These are phyloP conservation scores for Penicillium steckii DNA, from an alignment of 495 filamentous ascomycete genomes.

Conservation along the genomic window DNA sequence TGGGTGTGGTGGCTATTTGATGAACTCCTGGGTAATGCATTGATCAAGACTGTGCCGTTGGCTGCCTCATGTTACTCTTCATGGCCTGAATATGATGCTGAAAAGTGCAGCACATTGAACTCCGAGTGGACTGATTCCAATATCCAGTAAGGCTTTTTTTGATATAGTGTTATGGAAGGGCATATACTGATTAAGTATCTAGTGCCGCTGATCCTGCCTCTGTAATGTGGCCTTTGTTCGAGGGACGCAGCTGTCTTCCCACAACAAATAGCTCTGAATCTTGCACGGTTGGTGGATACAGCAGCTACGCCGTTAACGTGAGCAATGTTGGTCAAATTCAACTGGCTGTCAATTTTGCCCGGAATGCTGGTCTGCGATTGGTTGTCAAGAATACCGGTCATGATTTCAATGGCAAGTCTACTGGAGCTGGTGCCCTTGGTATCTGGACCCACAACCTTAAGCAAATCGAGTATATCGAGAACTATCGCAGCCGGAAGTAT, in stretches of 20 bases:
- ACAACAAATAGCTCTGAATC: conserved; percentile 31
- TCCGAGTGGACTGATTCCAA: conserved; percentile 29
- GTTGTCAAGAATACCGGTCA: conserved; percentile 73
- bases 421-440: conserved; percentile 52
- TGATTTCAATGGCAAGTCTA: conserved; percentile 60
- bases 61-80: conserved; percentile 54
- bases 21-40: conserved; percentile 43
- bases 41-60: conserved; percentile 56
- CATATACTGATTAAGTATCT: neutral
- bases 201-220: conserved; percentile 37
- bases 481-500: conserved; percentile 37
- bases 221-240: conserved; percentile 45
- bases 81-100: conserved; percentile 44
- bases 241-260: conserved; percentile 36
- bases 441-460: conserved; percentile 65
- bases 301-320: conserved; percentile 56
- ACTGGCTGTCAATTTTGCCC: conserved; percentile 61
- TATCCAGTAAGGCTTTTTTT: conserved; percentile 24
- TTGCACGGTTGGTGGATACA: conserved; percentile 58
- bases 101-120: conserved; percentile 33
- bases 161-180: neutral
- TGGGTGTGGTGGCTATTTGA: conserved; percentile 45
- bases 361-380: conserved; percentile 55
- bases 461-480: conserved; percentile 32
- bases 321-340: conserved; percentile 53